Conservation (phyloP, 148 eudicot genomes). For the Tetragonia tetragonoides region DNA sequence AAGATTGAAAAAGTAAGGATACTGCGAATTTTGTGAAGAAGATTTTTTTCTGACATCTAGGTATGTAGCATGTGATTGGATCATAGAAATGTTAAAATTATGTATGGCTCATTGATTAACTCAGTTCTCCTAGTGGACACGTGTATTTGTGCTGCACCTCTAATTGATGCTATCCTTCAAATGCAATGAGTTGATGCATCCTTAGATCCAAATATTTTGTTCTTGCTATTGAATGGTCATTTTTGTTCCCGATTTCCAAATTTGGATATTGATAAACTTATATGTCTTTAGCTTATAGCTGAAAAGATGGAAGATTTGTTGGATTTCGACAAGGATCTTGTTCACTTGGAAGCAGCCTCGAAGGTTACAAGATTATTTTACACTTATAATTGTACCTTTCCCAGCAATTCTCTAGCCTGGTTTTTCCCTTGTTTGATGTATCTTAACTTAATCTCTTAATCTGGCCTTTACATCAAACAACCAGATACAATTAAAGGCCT, state of each 20-base stretch:
- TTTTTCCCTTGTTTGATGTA: background rate
- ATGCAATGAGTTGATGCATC: background rate
- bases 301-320: constrained; percentile 89
- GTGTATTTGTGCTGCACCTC: background rate
- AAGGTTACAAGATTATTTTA: constrained; percentile 52
- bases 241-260: background rate
- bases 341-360: constrained; percentile 89
- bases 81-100: background rate
- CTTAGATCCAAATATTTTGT: background rate
- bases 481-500: constrained; percentile 86
- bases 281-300: constrained; percentile 58
- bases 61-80: background rate
- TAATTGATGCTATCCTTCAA: background rate
- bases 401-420: background rate
- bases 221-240: background rate
- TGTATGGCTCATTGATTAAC: background rate
- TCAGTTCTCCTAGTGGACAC: background rate
- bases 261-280: constrained; percentile 16
- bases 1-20: background rate
- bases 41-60: background rate
- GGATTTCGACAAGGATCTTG: constrained; percentile 91
- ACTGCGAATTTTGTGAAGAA: too few relatives aligned
- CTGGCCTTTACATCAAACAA: constrained; percentile 19
- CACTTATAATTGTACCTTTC: background rate
- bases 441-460: constrained; percentile 5